Percentiles rank a stretch among this genome's conserved stretches.
These are phyloP conservation scores for Vanilla planifolia DNA, from an alignment of 106 monocot species.

Conservation along the genomic window DNA sequence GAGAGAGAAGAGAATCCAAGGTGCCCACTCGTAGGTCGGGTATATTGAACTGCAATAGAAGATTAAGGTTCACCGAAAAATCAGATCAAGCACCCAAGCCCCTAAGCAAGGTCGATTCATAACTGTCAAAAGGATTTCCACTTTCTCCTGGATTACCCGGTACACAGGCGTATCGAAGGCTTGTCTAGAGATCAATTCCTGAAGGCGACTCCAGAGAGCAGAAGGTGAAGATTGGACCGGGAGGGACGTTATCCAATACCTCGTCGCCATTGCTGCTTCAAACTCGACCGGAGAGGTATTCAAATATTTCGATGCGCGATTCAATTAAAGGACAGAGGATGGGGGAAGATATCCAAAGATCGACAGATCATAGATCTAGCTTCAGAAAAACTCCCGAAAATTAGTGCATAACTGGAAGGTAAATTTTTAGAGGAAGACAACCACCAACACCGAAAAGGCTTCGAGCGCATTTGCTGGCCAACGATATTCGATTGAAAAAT, in stretches of 20 bases:
- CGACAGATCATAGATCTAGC: not conserved
- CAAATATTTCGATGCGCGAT: not conserved
- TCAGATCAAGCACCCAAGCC: not conserved
- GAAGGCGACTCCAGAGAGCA: slow-evolving; percentile 56
- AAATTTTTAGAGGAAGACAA: too few species aligned
- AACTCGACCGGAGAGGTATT: not conserved
- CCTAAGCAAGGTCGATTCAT: not conserved
- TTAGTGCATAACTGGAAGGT: too few species aligned
- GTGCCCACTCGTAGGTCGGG: slow-evolving; percentile 93
- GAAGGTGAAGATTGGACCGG: slow-evolving; percentile 53
- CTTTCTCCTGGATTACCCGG: slow-evolving; percentile 30
- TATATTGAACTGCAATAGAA: slow-evolving; percentile 51
- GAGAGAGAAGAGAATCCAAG: slow-evolving; percentile 79
- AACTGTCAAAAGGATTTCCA: not conserved
- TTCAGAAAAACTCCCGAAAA: too few species aligned
- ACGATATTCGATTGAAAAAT: too few species aligned
- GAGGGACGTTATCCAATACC: slow-evolving; percentile 84
- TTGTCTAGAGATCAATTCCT: slow-evolving; percentile 60
- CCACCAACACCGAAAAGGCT: too few species aligned
- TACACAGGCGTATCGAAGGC: slow-evolving; percentile 90
- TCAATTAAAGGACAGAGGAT: not conserved
- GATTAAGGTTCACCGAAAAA: slow-evolving; percentile 1
- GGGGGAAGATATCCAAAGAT: not conserved
- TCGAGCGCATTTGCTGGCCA: too few species aligned
- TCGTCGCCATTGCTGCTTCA: slow-evolving; percentile 42